Conservation (phyloP, 2,329 filamentous ascomycete species). For the Aureobasidium leucospermi region DNA sequence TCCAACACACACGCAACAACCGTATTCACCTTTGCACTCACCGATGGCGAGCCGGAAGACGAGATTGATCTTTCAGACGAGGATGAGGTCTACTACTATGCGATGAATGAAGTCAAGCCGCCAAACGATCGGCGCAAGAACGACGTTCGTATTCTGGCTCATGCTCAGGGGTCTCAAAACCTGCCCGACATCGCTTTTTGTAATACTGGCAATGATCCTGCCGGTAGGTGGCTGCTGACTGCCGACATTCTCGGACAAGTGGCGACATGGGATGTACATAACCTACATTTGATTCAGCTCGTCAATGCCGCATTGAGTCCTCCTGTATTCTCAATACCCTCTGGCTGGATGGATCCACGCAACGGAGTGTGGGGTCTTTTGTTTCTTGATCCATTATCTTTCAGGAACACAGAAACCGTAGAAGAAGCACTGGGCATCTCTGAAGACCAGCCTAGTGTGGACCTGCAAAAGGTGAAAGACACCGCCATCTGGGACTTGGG, state of each 20-base stretch:
- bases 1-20: slow-evolving; percentile 60
- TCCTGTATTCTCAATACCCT: background rate
- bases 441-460: background rate
- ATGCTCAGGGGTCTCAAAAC: slow-evolving; percentile 35
- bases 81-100: slow-evolving; percentile 5
- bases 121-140: slow-evolving; percentile 17
- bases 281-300: background rate
- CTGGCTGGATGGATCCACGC: slow-evolving; percentile 20
- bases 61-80: background rate
- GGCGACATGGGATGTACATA: slow-evolving; percentile 40
- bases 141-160: slow-evolving; percentile 22
- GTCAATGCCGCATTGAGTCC: background rate
- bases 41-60: slow-evolving; percentile 24
- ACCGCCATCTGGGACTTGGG: slow-evolving; percentile 25
- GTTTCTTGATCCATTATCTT: slow-evolving; percentile 31
- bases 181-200: slow-evolving; percentile 53
- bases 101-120: background rate
- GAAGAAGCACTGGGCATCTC: slow-evolving; percentile 10
- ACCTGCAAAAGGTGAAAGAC: background rate
- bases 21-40: slow-evolving; percentile 53
- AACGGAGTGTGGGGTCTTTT: slow-evolving; percentile 31
- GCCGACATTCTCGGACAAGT: slow-evolving; percentile 48
- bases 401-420: slow-evolving; percentile 19
- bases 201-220: slow-evolving; percentile 49
- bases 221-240: slow-evolving; percentile 50